Evolutionary conservation across 768 basidiomycete genomes (phyloP), one percentile per base, ranked within the genome.

Genomic region (Pisolithus orientalis): DNA sequence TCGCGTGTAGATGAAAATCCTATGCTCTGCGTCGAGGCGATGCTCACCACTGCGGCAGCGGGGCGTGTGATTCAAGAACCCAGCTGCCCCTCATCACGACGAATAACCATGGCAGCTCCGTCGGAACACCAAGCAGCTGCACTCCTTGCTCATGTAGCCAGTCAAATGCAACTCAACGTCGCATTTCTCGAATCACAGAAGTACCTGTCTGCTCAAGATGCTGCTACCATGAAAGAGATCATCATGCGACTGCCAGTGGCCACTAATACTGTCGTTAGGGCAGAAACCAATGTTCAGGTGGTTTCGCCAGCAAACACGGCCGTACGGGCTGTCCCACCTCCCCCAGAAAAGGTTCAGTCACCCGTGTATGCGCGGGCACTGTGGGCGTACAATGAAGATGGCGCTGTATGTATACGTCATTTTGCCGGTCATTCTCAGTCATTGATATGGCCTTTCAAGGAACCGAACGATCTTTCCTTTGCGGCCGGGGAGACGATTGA

Each of bases 391-490:
- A 83, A 84, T 51, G 82, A 82, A 58, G 67, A 79, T 48, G 80
- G 80, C 47, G 56, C 65, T 54, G 80, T 84, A 49, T 42, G 74
- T 60, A 47, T 37, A 39, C 10, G 32, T 42, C 28, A 45, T 45
- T 45, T 29, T 28, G 45, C 44, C 40, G 45, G 31, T 53, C 38
- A 45, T 32, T 9, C 14, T 34, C 13, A 28, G n/a, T 5, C 10
- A 31, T 8, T 61, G 47, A 65, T 45, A 21, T 24, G 32, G 39
- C 44, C 46, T n/a, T 38, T 28, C 10, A 62, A 92, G 87, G 87
- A 90, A 59, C 72, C 77, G 11, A 80, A 85, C n/a, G 92, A 95
- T 63, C 74, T 95, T 7, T 79, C 83, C 1, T 93, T 95, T 75
- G 65, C 71, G 27, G 66, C 78, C 0, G 92, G 90, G 4, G 92